Base-by-base conservation (phyloP, 2,329 filamentous ascomycete genomes). In the Fusarium hainanense region DNA sequence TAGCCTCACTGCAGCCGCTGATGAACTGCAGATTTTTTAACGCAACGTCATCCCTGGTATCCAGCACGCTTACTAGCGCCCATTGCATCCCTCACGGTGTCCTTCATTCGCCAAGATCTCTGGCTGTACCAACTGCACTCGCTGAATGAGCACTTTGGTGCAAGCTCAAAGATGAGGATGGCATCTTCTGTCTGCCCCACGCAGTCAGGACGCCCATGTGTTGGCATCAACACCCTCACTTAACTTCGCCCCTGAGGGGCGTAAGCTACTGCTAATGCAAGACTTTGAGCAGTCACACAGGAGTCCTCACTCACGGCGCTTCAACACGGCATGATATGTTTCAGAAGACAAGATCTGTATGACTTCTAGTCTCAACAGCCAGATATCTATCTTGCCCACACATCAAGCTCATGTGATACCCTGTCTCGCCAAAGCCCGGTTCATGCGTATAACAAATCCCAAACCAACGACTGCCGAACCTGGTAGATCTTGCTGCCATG, bases 1-100 rank as follows among this genome's bases (percentile, higher is more conserved):
- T 70, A 79, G 77, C 75, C 78, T 79, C 76, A 75, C 68, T 80
- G 78, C 77, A 80, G 74, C 76, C 74, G 69, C 73, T 71, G 48
- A 69, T 70, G 71, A 73, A 64, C 72, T 78, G 79, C 77, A 77
- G 63, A 40, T 70, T 65, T 65, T 74, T 73, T 71, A 73, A 66
- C 60, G 58, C 54, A 52, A 75, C 69, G 54, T 65, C 67, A 73
- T 54, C 42, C 63, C 54, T 57, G 54, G 30, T 41, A 32, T 58
- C 49, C 23, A 58, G 43, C 42, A 52, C 54, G 49, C 57, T 54
- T 46, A 46, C 54, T 51, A 59, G 72, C 70, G 72, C 69, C 63
- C 62, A 70, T 50, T 52, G 56, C 44, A 42, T 70, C 67, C 57
- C 34, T 50, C 34, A 14, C 27, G 28, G 32, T 25, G 52, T 37